Evolutionary conservation across 2,329 filamentous ascomycete species (phyloP).

Genomic region (Fusarium solani-melongenae): DNA sequence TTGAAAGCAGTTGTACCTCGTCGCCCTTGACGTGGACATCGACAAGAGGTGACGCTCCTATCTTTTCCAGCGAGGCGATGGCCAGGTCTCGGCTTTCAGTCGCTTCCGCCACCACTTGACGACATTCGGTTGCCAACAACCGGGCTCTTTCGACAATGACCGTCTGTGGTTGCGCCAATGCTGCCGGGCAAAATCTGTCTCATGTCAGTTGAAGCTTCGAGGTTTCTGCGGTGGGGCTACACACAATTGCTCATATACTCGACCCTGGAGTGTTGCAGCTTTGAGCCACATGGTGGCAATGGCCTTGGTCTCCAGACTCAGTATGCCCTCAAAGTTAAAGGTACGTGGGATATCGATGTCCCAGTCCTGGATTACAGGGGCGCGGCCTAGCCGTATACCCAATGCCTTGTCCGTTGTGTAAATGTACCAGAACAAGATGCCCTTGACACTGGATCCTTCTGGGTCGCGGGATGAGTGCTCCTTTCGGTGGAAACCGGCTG

Average conservation of each 20-base stretch:
- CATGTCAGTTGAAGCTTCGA: slow-evolving; percentile 1
- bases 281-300: slow-evolving; percentile 66
- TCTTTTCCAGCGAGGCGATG: slow-evolving; percentile 50
- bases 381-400: slow-evolving; percentile 68
- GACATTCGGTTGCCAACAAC: slow-evolving; percentile 52
- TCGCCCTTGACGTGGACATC: slow-evolving; percentile 59
- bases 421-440: slow-evolving; percentile 60
- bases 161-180: slow-evolving; percentile 53
- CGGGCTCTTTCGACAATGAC: slow-evolving; percentile 55
- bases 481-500: slow-evolving; percentile 69
- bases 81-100: slow-evolving; percentile 50
- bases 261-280: slow-evolving; percentile 66
- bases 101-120: slow-evolving; percentile 50
- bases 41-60: slow-evolving; percentile 54
- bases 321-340: slow-evolving; percentile 56
- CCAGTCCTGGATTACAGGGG: slow-evolving; percentile 68
- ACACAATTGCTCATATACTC: slow-evolving; percentile 65
- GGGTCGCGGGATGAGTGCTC: slow-evolving; percentile 46
- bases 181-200: slow-evolving; percentile 62
- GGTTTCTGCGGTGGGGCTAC: slow-evolving; percentile 3
- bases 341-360: slow-evolving; percentile 64
- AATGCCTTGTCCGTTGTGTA: slow-evolving; percentile 70
- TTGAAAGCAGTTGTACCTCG: slow-evolving; percentile 59
- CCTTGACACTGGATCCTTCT: slow-evolving; percentile 49
- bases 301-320: slow-evolving; percentile 43